These are phyloP conservation scores for Suillus sp. DNA, from an alignment of 768 basidiomycete species.

Conservation along the genomic window DNA sequence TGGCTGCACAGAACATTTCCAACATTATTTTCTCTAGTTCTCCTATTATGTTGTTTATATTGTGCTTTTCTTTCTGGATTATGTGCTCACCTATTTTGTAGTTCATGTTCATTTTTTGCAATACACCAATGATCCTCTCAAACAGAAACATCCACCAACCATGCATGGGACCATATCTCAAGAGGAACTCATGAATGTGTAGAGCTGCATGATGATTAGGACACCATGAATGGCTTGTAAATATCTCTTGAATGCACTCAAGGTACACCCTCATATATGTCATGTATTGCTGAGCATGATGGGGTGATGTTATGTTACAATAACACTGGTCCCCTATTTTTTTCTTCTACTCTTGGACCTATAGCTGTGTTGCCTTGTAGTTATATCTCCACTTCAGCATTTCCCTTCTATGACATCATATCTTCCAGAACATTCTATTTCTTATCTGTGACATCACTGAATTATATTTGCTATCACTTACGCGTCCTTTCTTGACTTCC, in stretches of 20 bases:
- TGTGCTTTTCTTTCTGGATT: background rate
- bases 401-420: too few species aligned
- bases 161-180: slow-evolving; percentile 35
- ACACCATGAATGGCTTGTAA: slow-evolving; percentile 17
- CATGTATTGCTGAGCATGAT: slow-evolving; percentile 20
- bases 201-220: slow-evolving; percentile 38
- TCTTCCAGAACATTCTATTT: too few species aligned
- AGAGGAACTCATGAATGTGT: slow-evolving; percentile 31
- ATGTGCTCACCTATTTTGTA: background rate
- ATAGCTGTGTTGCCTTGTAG: too few species aligned
- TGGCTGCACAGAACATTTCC: background rate
- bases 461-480: too few species aligned
- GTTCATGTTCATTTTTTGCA: slow-evolving; percentile 28
- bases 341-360: too few species aligned
- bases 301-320: too few species aligned
- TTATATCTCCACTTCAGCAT: too few species aligned
- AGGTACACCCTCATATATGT: slow-evolving; percentile 27
- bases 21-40: background rate
- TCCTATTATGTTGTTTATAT: background rate
- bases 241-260: slow-evolving; percentile 20
- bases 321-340: too few species aligned
- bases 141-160: slow-evolving; percentile 40
- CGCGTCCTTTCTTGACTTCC: too few species aligned
- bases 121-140: slow-evolving; percentile 29
- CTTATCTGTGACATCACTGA: too few species aligned